Base-by-base conservation (phyloP, 768 basidiomycete species). In the Hericium alpestre region DNA sequence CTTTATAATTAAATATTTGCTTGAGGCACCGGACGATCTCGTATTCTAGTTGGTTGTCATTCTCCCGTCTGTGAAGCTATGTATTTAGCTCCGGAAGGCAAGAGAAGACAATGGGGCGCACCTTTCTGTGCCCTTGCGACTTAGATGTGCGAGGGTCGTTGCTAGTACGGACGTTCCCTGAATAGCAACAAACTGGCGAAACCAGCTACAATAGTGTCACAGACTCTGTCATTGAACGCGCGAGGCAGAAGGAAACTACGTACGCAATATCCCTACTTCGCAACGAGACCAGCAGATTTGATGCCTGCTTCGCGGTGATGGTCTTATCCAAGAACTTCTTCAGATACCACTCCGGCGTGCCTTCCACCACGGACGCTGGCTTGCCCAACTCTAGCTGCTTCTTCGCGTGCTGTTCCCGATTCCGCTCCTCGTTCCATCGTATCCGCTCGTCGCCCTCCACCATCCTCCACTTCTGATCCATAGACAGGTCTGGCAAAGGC, bases 261-360 rank as follows among this genome's bases (percentile, higher is more conserved):
- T 68, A 94, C 90, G 80, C 81, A 55, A 93, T 71, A 66, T 91
- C 86, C 64, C 86, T 84, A 51, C 90, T 89, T 55, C 94, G 79
- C 62, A 93, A 67, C 6, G 79, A 96, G 27, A 86, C 87, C 64
- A 77, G 77, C 49, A 98, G 73, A 56, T 87, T 83, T 20, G 78
- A 75, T 10, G 90, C 88, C 60, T 93, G 84, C 70, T 90, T 89
- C 43, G 83, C 72, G 1, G 86, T 93, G 52, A 96, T 83, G 1
- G 87, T 87, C 58, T 83, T 82, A 65, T 94, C 88, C 66, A 97
- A 75, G 67, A 96, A 91, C 70, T 86, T 91, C 69, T 85, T 82
- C 61, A 98, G 82, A 67, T 93, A 97, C 87, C 88, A 96, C 68
- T 96, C 89, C 1, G 94, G 93, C 9, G 87, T 82, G 59, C 87